Evolutionary conservation across 2,329 filamentous ascomycete species (phyloP).

Genomic region (Cordyceps militaris): DNA sequence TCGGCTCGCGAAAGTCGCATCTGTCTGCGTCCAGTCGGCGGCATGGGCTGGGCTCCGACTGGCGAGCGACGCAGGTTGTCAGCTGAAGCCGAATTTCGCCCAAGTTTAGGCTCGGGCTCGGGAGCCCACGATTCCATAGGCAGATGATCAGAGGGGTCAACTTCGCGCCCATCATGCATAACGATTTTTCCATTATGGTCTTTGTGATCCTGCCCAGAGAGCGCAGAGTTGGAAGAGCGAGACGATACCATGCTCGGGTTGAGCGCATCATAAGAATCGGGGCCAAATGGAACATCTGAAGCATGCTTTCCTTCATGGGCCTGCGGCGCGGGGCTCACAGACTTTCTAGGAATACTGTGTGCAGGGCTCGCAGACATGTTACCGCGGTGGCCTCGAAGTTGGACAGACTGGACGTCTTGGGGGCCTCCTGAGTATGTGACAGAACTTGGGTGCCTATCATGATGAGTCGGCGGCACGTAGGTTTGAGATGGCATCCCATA

Average conservation of each 20-base stretch:
- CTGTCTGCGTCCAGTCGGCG: constrained; percentile 42
- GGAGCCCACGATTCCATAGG: constrained; percentile 72
- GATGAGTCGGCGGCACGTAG: constrained; percentile 36
- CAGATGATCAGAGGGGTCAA: constrained; percentile 75
- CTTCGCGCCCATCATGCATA: constrained; percentile 65
- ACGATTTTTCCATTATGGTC: constrained; percentile 64
- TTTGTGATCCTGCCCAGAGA: constrained; percentile 30
- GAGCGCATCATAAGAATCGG: constrained; percentile 67
- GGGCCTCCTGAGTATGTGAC: constrained; percentile 31
- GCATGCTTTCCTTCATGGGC: constrained; percentile 41
- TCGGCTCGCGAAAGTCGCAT: constrained; percentile 45
- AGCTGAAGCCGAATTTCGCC: constrained; percentile 21
- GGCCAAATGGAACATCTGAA: constrained; percentile 63
- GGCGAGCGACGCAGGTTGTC: constrained; percentile 38
- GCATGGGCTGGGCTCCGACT: constrained; percentile 46
- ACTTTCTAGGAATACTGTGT: constrained; percentile 60
- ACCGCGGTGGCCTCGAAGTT: constrained; percentile 30
- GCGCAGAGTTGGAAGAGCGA: constrained; percentile 24
- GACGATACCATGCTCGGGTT: constrained; percentile 50
- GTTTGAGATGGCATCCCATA: constrained; percentile 24
- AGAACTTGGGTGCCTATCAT: constrained; percentile 33
- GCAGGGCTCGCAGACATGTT: constrained; percentile 36
- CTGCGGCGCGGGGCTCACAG: constrained; percentile 62
- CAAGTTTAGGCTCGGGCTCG: constrained; percentile 54
- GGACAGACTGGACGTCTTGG: constrained; percentile 19